Base-by-base conservation (phyloP, 257 asterid genomes). In the Haberlea rhodopensis region DNA sequence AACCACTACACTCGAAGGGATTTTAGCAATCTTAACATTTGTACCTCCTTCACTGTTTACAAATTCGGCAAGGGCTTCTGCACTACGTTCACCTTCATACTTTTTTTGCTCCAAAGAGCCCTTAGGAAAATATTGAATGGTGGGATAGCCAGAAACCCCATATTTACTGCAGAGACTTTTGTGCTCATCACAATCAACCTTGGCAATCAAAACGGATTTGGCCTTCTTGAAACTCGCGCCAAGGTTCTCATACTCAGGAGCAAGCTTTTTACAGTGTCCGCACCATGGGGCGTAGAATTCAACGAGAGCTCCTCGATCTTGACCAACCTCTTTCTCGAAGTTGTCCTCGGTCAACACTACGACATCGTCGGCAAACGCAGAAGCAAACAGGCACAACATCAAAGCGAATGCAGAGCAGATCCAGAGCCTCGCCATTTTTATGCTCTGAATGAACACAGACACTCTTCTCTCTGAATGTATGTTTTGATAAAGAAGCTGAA, bases 241-340 rank as follows among this genome's bases (percentile, higher is more conserved):
- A n/a, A n/a, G n/a, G n/a, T n/a, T n/a, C n/a, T n/a, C n/a, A n/a
- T n/a, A n/a, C n/a, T n/a, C n/a, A n/a, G n/a, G n/a, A n/a, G n/a
- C n/a, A n/a, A n/a, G n/a, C n/a, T n/a, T n/a, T n/a, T n/a, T n/a
- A n/a, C n/a, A n/a, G n/a, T n/a, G n/a, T 48, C 1, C 65, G 9
- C 71, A 90, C 97, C 97, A 87, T n/a, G 97, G 97, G 68, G 97
- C 95, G 65, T 90, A 90, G 81, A 90, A 90, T 68, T 90, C 95
- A 51, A 90, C 91, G 71, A 90, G 95, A 71, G 97, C 95, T 34
- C 75, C 90, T 65, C 90, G 91, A 82, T 87, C 94, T 69, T 85
- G 87, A 61, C 97, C 95, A n/a, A n/a, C n/a, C n/a, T n/a, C n/a
- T n/a, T n/a, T n/a, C n/a, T n/a, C n/a, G n/a, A n/a, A n/a, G n/a